Percentiles rank a stretch among this genome's conserved stretches.
phyloP scores from a whole-genome alignment of 768 basidiomycete genomes.

The Leccinum aurantiacum region DNA sequence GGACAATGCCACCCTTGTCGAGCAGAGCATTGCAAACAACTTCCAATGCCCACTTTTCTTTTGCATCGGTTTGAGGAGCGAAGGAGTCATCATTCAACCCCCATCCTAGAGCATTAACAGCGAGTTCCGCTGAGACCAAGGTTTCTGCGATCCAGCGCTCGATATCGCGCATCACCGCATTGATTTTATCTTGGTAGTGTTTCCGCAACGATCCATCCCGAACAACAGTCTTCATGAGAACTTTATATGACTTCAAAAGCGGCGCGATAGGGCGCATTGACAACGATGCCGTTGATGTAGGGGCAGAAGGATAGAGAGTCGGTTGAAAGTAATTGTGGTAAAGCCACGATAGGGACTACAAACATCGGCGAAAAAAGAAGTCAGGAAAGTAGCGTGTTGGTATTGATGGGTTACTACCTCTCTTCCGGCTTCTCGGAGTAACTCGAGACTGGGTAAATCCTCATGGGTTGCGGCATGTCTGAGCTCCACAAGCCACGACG shows the following conservation, averaged over 20 bases:
- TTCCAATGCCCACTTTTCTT: constrained; percentile 69
- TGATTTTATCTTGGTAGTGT: constrained; percentile 50
- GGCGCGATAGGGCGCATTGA: constrained; percentile 61
- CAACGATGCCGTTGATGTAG: constrained; percentile 31
- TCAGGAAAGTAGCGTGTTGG: neutral
- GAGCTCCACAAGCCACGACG: constrained; percentile 86
- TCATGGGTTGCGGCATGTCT: constrained; percentile 97
- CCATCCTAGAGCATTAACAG: constrained; percentile 51
- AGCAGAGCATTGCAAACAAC: constrained; percentile 64
- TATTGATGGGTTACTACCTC: constrained; percentile 47
- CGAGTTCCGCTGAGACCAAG: constrained; percentile 56
- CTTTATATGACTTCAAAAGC: constrained; percentile 73
- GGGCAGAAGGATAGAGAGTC: constrained; percentile 55
- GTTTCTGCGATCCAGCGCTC: constrained; percentile 82
- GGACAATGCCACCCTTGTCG: constrained; percentile 74
- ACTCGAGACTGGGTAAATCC: constrained; percentile 80
- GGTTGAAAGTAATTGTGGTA: constrained; percentile 83
- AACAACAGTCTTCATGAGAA: constrained; percentile 55
- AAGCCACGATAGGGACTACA: constrained; percentile 80
- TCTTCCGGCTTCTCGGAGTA: constrained; percentile 72
- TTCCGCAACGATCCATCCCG: constrained; percentile 64
- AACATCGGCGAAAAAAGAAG: constrained; percentile 5
- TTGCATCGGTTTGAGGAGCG: constrained; percentile 44
- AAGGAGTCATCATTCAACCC: constrained; percentile 27
- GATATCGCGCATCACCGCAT: constrained; percentile 53